Conservation (phyloP, 169 alveolate species). For the Plasmodium chabaudi region DNA sequence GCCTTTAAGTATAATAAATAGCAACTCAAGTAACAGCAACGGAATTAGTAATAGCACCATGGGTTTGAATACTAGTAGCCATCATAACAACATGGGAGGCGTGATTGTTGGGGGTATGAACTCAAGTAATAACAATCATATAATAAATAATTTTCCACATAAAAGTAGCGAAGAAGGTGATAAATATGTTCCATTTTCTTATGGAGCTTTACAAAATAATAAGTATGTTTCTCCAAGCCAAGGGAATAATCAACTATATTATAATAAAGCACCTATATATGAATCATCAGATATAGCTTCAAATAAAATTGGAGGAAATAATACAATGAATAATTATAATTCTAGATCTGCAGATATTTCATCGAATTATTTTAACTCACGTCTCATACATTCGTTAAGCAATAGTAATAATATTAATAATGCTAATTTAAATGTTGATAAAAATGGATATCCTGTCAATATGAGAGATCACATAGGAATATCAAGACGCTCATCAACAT, state of each 20-base stretch:
- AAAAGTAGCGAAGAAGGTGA: slow-evolving; percentile 37
- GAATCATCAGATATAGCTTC: slow-evolving; percentile 15
- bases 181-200: slow-evolving; percentile 14
- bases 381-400: slow-evolving; percentile 19
- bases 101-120: too few species aligned
- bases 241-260: slow-evolving; percentile 1
- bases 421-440: slow-evolving; percentile 27
- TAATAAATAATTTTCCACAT: background rate
- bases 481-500: background rate
- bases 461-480: slow-evolving; percentile 32
- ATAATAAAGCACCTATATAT: slow-evolving; percentile 22
- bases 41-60: background rate
- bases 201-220: slow-evolving; percentile 15
- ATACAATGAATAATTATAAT: background rate
- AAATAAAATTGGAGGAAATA: slow-evolving; percentile 10
- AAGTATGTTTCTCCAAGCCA: slow-evolving; percentile 25
- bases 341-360: slow-evolving; percentile 34
- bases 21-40: background rate
- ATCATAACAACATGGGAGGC: too few species aligned
- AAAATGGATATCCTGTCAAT: slow-evolving; percentile 41
- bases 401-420: background rate
- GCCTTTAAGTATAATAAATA: too few species aligned
- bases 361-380: slow-evolving; percentile 16
- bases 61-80: too few species aligned
- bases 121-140: too few species aligned